Evolutionary conservation across 2,329 filamentous ascomycete species (phyloP), one percentile per base, ranked within the genome.

Genomic region (Pseudogymnoascus sp.): DNA sequence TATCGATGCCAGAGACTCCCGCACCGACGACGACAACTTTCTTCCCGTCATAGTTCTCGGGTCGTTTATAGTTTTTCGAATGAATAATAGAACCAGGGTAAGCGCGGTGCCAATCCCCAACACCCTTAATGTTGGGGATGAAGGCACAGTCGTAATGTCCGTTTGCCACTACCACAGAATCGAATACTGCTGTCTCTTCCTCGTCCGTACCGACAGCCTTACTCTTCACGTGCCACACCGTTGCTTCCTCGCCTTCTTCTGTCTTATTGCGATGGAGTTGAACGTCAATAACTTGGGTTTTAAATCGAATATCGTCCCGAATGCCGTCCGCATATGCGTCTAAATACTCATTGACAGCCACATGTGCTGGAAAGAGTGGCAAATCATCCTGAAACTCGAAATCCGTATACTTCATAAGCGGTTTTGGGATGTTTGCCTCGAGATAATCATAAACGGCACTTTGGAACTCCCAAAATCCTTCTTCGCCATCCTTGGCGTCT

Each of bases 1-100:
- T 90, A 70, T 97, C 93, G 13, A 91, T 76, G 0, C 91, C 93
- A 0, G 90, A 96, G 0, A 92, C 88, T 0, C 88, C 88, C 69
- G 90, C 94, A 8, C 93, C 93, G 0, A 97, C 85, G 0, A 97
- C 81, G 4, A 97, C 74, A 9, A 94, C 89, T 73, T 90, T 95
- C 72, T 89, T 88, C 60, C 77, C 80, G 0, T 72, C 71, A 69
- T 87, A 96, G 0, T 77, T 69, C 15, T 83, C 80, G 0, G 89
- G 82, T 0, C 75, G 80, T 40, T 92, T 86, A 71, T 92, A 97
- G 62, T 85, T 84, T 72, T 94, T 96, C 1, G 92, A 91, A 73
- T 94, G 90, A 1, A 79, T 80, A 45, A 93, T 83, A 2, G 81
- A 70, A 0, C 78, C 80, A 0, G 87, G 87, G 63, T 89, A 82